A percentile compares a stretch with the other conserved stretches of the same genome.
phyloP scores from a whole-genome alignment of 768 basidiomycete genomes.

The Dacryopinax primogenitus region DNA sequence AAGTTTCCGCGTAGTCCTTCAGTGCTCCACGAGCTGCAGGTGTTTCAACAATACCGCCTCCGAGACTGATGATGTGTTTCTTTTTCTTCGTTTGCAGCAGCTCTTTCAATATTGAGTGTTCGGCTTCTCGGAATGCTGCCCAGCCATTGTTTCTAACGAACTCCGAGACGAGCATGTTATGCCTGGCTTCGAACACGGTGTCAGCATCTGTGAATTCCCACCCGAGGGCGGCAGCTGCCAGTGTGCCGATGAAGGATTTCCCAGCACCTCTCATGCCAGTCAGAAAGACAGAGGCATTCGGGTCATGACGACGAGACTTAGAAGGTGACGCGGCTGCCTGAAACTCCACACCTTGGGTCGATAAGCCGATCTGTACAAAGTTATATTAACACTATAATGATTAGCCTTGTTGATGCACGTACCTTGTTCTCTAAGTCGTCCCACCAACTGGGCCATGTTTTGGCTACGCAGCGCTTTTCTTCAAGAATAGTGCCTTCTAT shows the following conservation, averaged over 20 bases:
- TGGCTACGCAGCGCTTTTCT: slow-evolving; percentile 96
- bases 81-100: slow-evolving; percentile 45
- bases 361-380: slow-evolving; percentile 61
- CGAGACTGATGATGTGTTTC: slow-evolving; percentile 72
- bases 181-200: slow-evolving; percentile 51
- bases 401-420: slow-evolving; percentile 10
- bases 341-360: slow-evolving; percentile 75
- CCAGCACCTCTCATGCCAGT: slow-evolving; percentile 97
- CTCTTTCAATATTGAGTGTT: slow-evolving; percentile 54
- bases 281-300: slow-evolving; percentile 52
- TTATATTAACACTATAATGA: not conserved
- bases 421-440: slow-evolving; percentile 95
- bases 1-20: slow-evolving; percentile 43
- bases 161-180: slow-evolving; percentile 48
- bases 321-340: slow-evolving; percentile 26
- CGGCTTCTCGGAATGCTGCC: slow-evolving; percentile 76
- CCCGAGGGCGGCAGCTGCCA: slow-evolving; percentile 59
- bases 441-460: slow-evolving; percentile 99
- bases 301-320: slow-evolving; percentile 33
- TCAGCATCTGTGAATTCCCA: slow-evolving; percentile 82
- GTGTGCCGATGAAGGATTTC: slow-evolving; percentile 73
- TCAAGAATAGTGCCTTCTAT: slow-evolving; percentile 68
- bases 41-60: slow-evolving; percentile 89
- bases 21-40: slow-evolving; percentile 59
- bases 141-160: slow-evolving; percentile 79